Evolutionary conservation across 2,329 filamentous ascomycete genomes (phyloP).

Genomic region (Diaporthe nobilis): DNA sequence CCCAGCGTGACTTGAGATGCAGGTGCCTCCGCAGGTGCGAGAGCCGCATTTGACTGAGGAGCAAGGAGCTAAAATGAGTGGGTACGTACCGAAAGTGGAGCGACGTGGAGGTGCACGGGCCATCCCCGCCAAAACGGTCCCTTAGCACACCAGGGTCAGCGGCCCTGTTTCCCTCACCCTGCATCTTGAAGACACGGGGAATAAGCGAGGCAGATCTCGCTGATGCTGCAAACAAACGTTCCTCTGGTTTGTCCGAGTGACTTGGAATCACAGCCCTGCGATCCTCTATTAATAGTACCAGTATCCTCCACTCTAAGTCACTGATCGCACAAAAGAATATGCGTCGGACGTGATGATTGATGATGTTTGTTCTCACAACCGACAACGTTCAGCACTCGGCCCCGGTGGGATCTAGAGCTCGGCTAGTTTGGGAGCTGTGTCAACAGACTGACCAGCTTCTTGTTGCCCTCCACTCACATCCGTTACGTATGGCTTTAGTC

Average conservation of each 20-base stretch:
- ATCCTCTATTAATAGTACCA: not conserved
- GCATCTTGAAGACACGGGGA: not conserved
- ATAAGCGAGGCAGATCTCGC: not conserved
- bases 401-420: too few relatives aligned
- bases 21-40: not conserved
- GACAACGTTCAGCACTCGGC: not conserved
- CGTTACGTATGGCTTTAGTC: too few relatives aligned
- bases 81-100: conserved; percentile 2
- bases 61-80: conserved; percentile 1
- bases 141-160: not conserved
- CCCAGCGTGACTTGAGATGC: not conserved
- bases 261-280: not conserved
- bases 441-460: not conserved
- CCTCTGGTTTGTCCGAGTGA: not conserved
- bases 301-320: not conserved
- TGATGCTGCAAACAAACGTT: not conserved
- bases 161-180: not conserved
- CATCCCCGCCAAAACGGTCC: not conserved
- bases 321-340: not conserved
- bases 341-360: not conserved
- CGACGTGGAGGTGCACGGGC: conserved; percentile 12
- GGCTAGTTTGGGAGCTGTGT: not conserved
- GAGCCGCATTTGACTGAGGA: conserved; percentile 20
- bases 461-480: not conserved
- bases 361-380: not conserved